Base-by-base conservation (phyloP, 768 basidiomycete genomes). In the Russula olivacea region DNA sequence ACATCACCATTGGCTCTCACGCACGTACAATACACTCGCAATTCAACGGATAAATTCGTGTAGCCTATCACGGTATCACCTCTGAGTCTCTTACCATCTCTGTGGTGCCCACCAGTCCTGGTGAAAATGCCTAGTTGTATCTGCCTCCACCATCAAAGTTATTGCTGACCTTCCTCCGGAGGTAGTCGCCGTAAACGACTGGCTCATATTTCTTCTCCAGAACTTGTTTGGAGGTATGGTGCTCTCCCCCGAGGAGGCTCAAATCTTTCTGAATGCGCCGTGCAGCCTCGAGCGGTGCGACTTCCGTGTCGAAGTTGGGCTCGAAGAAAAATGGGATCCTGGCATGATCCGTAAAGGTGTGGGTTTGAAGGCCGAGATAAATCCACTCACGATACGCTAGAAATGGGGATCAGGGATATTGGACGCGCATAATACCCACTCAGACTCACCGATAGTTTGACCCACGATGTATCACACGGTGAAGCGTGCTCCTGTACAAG, bases 271-370 rank as follows among this genome's bases (percentile, higher is more conserved):
- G 77, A 12, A 81, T 68, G 40, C 85, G 80, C 32, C 79, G 69
- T 0, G 84, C 85, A 8, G 85, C 85, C 5, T 78, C 76, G 5
- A 95, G 75, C 0, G 92, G 89, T 65, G 79, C 74, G 51, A 97
- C 76, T 1, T 76, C 60, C 0, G 93, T 88, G 62, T 85, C 77
- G 69, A 91, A 93, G 61, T 90, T 91, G 0, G 94, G 93, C 72
- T 96, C 94, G 66, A 90, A 96, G 79, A 97, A 97, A 76, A 96
- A 96, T 0, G 94, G 94, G 21, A 95, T 80, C 8, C 90, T 92
- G 61, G 28, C 48, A 19, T 59, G 38, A 40, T 40, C 2, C 4
- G 23, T 49, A 17, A 45, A 47, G n/a, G 14, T 45, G 64, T 19
- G 70, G 36, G 32, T 56, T 15, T 25, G 19, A 50, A 21, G 11